Evolutionary conservation across 306 rosid genomes (phyloP).

Genomic region (Citrullus amarus): DNA sequence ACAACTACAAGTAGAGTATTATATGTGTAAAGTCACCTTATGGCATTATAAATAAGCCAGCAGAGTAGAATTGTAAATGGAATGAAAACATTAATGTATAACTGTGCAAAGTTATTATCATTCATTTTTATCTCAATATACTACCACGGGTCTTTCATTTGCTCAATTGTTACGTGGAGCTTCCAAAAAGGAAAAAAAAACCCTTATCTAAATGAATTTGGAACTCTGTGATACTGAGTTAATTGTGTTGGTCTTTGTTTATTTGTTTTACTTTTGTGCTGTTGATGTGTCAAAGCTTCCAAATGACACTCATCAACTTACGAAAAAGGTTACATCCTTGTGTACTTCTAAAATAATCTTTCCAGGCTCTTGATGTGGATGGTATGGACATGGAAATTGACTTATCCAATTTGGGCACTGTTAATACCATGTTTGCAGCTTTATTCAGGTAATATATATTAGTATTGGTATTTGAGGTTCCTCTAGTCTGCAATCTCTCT

Average conservation of each 20-base stretch:
- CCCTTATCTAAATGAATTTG: neutral
- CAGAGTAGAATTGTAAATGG: neutral
- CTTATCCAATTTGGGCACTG: constrained; percentile 96
- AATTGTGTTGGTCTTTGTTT: neutral
- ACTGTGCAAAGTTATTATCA: neutral
- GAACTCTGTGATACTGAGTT: neutral
- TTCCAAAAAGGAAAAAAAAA: neutral
- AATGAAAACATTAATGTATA: neutral
- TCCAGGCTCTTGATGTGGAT: constrained; percentile 83
- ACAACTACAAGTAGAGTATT: neutral
- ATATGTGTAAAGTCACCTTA: neutral
- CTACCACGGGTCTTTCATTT: neutral
- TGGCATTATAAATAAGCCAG: neutral
- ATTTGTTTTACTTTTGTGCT: neutral
- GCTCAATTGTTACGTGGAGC: neutral
- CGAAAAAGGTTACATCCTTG: neutral
- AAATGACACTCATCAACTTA: neutral
- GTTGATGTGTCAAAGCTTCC: neutral
- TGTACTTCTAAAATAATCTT: constrained; percentile 10
- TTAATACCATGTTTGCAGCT: constrained; percentile 98
- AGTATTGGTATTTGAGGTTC: constrained; percentile 10
- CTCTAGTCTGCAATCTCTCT: neutral
- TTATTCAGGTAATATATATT: constrained; percentile 63
- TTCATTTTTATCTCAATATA: neutral
- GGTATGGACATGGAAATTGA: constrained; percentile 97